Conservation (phyloP, 1,139 yeast genomes). For the Debaryomyces singareniensis region DNA sequence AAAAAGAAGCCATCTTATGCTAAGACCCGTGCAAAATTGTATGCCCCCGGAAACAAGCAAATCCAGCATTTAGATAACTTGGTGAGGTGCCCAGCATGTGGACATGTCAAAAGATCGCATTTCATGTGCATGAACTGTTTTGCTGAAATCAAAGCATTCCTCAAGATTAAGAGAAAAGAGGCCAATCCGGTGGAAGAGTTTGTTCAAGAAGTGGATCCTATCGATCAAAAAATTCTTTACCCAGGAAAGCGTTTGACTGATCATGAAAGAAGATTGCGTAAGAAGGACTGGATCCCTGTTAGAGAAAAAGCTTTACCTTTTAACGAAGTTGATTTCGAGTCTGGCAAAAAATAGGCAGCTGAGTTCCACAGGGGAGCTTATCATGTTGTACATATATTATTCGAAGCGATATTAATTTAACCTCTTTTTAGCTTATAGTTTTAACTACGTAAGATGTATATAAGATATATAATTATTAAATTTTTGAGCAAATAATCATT, state of each 20-base stretch:
- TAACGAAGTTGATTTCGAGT: no score
- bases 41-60: constrained; percentile 80
- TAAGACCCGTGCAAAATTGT: constrained; percentile 76
- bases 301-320: constrained; percentile 32
- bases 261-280: constrained; percentile 36
- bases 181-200: constrained; percentile 20
- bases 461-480: no score
- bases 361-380: no score
- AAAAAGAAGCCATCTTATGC: constrained; percentile 87
- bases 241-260: constrained; percentile 60
- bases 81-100: constrained; percentile 93
- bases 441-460: no score
- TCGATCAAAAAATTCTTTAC: constrained; percentile 62
- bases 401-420: no score
- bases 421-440: no score
- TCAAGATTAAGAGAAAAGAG: constrained; percentile 50
- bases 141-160: constrained; percentile 65
- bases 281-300: constrained; percentile 62
- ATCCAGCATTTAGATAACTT: constrained; percentile 68
- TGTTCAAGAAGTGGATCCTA: constrained; percentile 50
- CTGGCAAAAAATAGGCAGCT: no score
- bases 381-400: no score
- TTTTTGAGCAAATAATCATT: no score
- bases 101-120: constrained; percentile 84
- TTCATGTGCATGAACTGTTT: constrained; percentile 92